phyloP scores from a whole-genome alignment of 169 alveolate species.

The Eimeria sp. region DNA sequence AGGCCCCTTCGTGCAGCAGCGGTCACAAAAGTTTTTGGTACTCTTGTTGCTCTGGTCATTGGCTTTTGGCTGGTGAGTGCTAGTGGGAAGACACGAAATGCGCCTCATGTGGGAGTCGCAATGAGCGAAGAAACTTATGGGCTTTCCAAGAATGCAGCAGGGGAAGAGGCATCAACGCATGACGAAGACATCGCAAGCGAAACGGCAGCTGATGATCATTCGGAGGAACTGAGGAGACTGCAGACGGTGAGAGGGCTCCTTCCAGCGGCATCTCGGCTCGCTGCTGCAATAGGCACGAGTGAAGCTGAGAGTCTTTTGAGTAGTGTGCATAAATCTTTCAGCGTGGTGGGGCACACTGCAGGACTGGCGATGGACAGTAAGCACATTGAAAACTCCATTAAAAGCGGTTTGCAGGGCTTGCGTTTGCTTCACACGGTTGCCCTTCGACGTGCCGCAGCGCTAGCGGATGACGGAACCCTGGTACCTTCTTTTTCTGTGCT shows the following conservation, averaged over 20 bases:
- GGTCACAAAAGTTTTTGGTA: not conserved
- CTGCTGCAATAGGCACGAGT: slow-evolving; percentile 3
- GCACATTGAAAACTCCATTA: not conserved
- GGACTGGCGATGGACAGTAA: not conserved
- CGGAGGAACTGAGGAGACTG: not conserved
- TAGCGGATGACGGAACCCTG: not conserved
- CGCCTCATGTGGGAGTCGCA: too few species aligned
- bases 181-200: not conserved
- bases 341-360: not conserved
- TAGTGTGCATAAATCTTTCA: not conserved
- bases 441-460: slow-evolving; percentile 16
- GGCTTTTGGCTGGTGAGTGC: not conserved
- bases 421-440: not conserved
- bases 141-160: not conserved
- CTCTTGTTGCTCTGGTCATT: not conserved
- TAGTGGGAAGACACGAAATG: not conserved
- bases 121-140: not conserved
- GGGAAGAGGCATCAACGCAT: not conserved
- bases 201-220: not conserved
- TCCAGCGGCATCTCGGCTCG: slow-evolving; percentile 30
- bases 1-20: not conserved
- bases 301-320: slow-evolving; percentile 2
- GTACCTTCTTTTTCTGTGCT: not conserved
- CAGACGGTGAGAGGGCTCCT: slow-evolving; percentile 6
- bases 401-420: not conserved